phyloP scores from a whole-genome alignment of 805 yeast genomes.

The Lipomyces orientalis region DNA sequence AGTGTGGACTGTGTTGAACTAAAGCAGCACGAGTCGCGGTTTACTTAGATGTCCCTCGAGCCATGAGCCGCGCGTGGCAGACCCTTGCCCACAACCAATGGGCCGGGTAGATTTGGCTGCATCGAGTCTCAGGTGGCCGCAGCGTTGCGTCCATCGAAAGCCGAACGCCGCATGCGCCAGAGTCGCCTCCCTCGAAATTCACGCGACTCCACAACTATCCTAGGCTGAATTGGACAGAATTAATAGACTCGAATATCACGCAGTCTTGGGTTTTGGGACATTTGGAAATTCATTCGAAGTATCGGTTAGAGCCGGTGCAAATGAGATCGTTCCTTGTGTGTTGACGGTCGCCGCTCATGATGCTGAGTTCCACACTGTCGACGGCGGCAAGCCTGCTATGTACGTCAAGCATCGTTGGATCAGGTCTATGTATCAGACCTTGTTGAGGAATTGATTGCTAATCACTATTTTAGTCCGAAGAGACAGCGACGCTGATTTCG shows the following conservation, averaged over 20 bases:
- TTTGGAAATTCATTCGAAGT: background rate
- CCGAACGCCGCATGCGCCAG: background rate
- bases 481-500: slow-evolving; percentile 20
- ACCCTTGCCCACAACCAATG: no score
- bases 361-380: background rate
- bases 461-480: slow-evolving; percentile 11
- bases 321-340: background rate
- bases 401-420: background rate
- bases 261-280: background rate
- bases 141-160: no score
- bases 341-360: background rate
- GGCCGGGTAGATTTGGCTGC: no score
- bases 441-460: background rate
- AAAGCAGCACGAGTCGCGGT: no score
- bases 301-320: background rate
- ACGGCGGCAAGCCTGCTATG: background rate
- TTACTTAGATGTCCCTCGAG: no score
- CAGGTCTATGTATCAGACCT: background rate
- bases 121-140: no score
- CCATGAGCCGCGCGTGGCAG: no score
- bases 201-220: background rate
- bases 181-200: background rate
- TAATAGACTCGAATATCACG: background rate
- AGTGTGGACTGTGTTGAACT: background rate
- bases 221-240: background rate